A percentile compares a stretch with the other conserved stretches of the same genome.
Conservation (phyloP, 371 early-diverging fungal genomes). For the Mortierella sp. region DNA sequence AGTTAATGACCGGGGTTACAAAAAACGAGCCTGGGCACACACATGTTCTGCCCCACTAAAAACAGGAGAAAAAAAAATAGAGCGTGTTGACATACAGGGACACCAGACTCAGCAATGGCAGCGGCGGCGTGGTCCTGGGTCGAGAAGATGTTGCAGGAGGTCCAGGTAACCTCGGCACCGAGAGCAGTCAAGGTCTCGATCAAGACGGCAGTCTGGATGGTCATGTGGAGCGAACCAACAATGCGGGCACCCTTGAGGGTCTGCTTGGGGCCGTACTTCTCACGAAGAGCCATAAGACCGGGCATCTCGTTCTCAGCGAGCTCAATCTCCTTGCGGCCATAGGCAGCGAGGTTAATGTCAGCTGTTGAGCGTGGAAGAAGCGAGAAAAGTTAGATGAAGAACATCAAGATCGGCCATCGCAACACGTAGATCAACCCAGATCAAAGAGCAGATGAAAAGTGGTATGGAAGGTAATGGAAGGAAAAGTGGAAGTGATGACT, state of each 20-base stretch:
- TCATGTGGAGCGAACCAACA: slow-evolving; percentile 98
- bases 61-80: background rate
- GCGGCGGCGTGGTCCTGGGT: slow-evolving; percentile 98
- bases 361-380: slow-evolving; percentile 47
- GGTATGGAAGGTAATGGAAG: too few relatives aligned
- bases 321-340: slow-evolving; percentile 95
- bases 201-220: slow-evolving; percentile 98
- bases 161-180: slow-evolving; percentile 99
- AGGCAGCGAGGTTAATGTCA: slow-evolving; percentile 94
- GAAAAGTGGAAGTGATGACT: background rate
- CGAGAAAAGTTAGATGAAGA: background rate
- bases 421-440: background rate
- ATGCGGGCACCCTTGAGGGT: slow-evolving; percentile 98
- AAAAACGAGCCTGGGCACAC: slow-evolving; percentile 11
- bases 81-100: slow-evolving; percentile 58
- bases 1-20: too few relatives aligned
- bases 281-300: slow-evolving; percentile 94
- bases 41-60: background rate
- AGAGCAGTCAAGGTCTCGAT: slow-evolving; percentile 96
- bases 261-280: slow-evolving; percentile 92
- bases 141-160: slow-evolving; percentile 98
- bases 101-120: slow-evolving; percentile 86
- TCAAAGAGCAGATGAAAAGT: background rate
- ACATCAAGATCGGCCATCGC: background rate
- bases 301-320: slow-evolving; percentile 99